Percentiles rank a stretch among this genome's conserved stretches.
These are phyloP conservation scores for Onygenales sp. DNA, from an alignment of 2,329 filamentous ascomycete genomes.

Conservation along the genomic window DNA sequence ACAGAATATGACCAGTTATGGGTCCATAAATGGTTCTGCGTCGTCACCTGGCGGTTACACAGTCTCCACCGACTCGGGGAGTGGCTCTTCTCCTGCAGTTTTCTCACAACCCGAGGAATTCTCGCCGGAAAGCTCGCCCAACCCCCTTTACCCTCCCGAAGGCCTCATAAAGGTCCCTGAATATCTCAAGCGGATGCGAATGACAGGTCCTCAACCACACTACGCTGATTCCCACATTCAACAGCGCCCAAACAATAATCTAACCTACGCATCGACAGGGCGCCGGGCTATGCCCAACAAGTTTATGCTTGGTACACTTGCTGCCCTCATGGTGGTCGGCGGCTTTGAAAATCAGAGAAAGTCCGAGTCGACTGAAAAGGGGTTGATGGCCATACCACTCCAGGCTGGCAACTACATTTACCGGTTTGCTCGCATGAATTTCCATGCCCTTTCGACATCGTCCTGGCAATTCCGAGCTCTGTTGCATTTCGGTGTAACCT, in stretches of 20 bases:
- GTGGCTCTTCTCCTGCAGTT: conserved; percentile 29
- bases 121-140: conserved; percentile 21
- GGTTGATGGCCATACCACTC: conserved; percentile 56
- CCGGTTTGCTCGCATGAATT: conserved; percentile 16
- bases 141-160: conserved; percentile 27
- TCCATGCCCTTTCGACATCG: conserved; percentile 14
- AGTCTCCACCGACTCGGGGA: conserved; percentile 26
- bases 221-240: conserved; percentile 33
- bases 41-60: conserved; percentile 33
- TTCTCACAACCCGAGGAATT: conserved; percentile 31
- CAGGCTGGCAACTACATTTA: conserved; percentile 41
- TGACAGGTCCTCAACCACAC: conserved; percentile 22
- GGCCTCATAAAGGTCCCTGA: conserved; percentile 37
- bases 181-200: conserved; percentile 32
- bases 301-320: conserved; percentile 86
- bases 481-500: conserved; percentile 39
- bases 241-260: conserved; percentile 14
- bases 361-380: conserved; percentile 50
- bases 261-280: conserved; percentile 25
- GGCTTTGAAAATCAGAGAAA: conserved; percentile 61
- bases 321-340: conserved; percentile 85
- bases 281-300: conserved; percentile 51
- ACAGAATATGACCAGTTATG: conserved; percentile 28
- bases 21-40: conserved; percentile 28
- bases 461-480: conserved; percentile 30